A percentile compares a stretch with the other conserved stretches of the same genome.
Conservation (phyloP, 176 grass and related monocot species). For the Triticum dicoccoides region DNA sequence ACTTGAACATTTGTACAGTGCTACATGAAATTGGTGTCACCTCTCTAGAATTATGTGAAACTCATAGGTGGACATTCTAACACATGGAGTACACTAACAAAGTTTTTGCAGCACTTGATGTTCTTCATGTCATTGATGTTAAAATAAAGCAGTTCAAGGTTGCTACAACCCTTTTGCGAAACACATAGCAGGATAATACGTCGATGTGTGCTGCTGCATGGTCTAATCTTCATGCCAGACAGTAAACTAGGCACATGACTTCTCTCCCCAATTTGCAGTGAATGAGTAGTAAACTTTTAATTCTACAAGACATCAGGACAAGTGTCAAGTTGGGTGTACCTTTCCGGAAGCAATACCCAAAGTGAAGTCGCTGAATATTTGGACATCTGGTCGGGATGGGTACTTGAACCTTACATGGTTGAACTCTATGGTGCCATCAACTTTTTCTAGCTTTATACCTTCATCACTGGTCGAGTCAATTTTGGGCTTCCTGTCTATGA, state of each 20-base stretch:
- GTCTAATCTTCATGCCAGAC: neutral
- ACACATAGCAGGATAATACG: neutral
- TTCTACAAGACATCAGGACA: neutral
- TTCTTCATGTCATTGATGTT: constrained; percentile 15
- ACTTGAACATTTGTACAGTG: constrained; percentile 6
- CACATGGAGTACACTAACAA: neutral
- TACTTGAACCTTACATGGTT: constrained; percentile 62
- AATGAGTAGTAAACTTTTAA: neutral
- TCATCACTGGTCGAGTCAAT: constrained; percentile 51
- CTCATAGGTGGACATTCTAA: neutral
- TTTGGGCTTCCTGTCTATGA: constrained; percentile 57
- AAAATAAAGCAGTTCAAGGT: constrained; percentile 11
- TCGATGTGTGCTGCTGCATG: neutral
- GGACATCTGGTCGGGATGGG: constrained; percentile 58
- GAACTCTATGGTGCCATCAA: constrained; percentile 46
- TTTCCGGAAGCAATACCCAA: constrained; percentile 50
- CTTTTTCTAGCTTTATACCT: constrained; percentile 39
- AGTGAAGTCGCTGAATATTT: constrained; percentile 50
- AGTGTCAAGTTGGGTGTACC: constrained; percentile 32
- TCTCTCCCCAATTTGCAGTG: neutral
- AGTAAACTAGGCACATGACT: neutral
- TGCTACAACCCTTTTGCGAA: neutral
- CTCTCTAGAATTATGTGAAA: constrained; percentile 9
- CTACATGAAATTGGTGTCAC: neutral
- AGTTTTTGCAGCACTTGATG: neutral